Percentiles rank a stretch among this genome's conserved stretches.
phyloP scores from a whole-genome alignment of 306 rosid species.

The Canavalia gladiata region DNA sequence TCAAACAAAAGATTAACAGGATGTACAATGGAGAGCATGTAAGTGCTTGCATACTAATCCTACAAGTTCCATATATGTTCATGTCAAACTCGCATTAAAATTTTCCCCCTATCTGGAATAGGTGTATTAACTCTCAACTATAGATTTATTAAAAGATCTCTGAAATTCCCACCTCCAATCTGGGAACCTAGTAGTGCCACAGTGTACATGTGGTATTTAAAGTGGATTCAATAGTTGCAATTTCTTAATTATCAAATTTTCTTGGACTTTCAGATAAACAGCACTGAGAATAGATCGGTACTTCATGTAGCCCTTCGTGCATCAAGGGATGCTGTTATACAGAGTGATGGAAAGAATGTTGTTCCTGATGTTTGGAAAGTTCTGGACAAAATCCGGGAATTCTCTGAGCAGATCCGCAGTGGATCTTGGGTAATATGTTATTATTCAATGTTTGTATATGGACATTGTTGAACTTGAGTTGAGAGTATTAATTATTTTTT shows the following conservation, averaged over 20 bases:
- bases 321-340: constrained; percentile 68
- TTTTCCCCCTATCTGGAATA: background rate
- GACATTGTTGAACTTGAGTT: constrained; percentile 43
- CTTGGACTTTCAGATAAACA: constrained; percentile 67
- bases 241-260: constrained; percentile 39
- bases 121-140: background rate
- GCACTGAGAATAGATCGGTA: constrained; percentile 84
- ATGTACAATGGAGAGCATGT: constrained; percentile 90
- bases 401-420: constrained; percentile 77
- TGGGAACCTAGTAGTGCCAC: background rate
- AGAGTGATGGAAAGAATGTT: constrained; percentile 81
- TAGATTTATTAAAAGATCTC: constrained; percentile 16
- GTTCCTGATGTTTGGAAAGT: constrained; percentile 91
- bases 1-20: constrained; percentile 74
- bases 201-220: background rate
- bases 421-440: constrained; percentile 83
- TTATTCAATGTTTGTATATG: background rate
- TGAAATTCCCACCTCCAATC: constrained; percentile 24
- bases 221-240: background rate
- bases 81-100: too few species aligned
- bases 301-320: constrained; percentile 95
- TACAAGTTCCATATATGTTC: background rate
- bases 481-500: constrained; percentile 30
- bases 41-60: constrained; percentile 50
- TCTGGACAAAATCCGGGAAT: constrained; percentile 80